phyloP scores from a whole-genome alignment of 1,284 basidiomycete species.

The Cutaneotrichosporon cavernicola region DNA sequence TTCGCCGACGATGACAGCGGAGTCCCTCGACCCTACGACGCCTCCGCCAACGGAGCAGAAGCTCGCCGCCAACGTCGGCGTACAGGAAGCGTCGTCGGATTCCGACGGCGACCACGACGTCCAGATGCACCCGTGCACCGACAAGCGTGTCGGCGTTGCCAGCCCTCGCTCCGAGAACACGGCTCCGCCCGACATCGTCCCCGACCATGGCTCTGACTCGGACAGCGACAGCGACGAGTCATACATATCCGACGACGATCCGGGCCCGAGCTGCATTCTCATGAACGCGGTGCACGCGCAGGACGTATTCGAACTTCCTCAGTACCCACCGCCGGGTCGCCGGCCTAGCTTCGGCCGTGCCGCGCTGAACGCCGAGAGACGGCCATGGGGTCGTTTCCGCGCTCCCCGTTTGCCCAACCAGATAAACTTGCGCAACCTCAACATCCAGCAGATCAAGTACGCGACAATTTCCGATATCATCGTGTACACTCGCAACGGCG shows the following conservation, averaged over 20 bases:
- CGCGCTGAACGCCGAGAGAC: slow-evolving; percentile 11
- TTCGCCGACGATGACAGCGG: slow-evolving; percentile 22
- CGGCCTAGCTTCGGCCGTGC: slow-evolving; percentile 14
- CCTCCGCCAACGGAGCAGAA: slow-evolving; percentile 9
- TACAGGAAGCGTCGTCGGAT: slow-evolving; percentile 8
- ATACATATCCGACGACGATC: slow-evolving; percentile 31
- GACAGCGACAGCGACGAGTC: slow-evolving; percentile 16
- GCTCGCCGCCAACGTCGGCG: not conserved
- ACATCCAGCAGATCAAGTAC: slow-evolving; percentile 67
- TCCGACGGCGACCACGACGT: slow-evolving; percentile 34
- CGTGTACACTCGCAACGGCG: slow-evolving; percentile 67
- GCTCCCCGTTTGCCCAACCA: slow-evolving; percentile 44
- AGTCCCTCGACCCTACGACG: slow-evolving; percentile 11
- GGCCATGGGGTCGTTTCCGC: slow-evolving; percentile 36
- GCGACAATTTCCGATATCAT: slow-evolving; percentile 85
- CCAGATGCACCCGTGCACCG: slow-evolving; percentile 48
- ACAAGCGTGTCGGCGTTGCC: slow-evolving; percentile 30
- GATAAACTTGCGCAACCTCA: slow-evolving; percentile 52
- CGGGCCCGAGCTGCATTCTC: slow-evolving; percentile 43
- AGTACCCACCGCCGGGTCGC: slow-evolving; percentile 25
- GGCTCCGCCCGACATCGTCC: slow-evolving; percentile 7
- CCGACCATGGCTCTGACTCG: slow-evolving; percentile 12
- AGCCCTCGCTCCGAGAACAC: not conserved
- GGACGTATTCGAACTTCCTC: slow-evolving; percentile 49
- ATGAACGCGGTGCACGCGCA: slow-evolving; percentile 49